Conservation (phyloP, 192 early-diverging fungal species). For the Linnemannia elongata region DNA sequence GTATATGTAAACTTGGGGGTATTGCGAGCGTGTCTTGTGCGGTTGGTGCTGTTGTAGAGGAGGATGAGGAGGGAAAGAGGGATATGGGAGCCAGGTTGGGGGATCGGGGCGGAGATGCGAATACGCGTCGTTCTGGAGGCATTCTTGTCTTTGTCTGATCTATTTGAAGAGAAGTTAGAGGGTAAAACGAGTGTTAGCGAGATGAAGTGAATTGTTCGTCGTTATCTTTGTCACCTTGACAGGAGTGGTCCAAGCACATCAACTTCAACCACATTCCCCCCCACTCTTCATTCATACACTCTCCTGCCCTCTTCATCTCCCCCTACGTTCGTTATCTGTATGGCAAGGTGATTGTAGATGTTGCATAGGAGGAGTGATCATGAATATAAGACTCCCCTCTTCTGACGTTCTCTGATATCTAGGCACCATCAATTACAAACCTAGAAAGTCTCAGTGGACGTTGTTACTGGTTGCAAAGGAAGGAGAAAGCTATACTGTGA, state of each 20-base stretch:
- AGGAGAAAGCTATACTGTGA: background rate
- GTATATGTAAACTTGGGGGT: background rate
- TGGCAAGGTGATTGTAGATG: background rate
- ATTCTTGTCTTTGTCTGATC: constrained; percentile 2
- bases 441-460: background rate
- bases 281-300: background rate
- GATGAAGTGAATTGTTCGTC: background rate
- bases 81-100: background rate
- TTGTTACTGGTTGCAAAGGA: background rate
- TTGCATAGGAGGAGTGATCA: background rate
- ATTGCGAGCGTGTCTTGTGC: background rate
- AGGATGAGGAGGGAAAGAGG: background rate
- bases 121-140: constrained; percentile 41
- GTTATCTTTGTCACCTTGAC: background rate
- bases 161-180: background rate
- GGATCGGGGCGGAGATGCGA: constrained; percentile 27
- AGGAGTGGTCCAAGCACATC: background rate
- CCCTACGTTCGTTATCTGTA: background rate
- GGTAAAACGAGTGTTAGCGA: background rate
- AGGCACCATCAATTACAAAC: background rate
- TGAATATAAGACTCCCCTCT: background rate
- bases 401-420: background rate
- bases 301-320: background rate
- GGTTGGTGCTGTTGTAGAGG: background rate
- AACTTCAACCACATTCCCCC: background rate